Base-by-base conservation (phyloP, 306 rosid species). In the Pueraria montana region DNA sequence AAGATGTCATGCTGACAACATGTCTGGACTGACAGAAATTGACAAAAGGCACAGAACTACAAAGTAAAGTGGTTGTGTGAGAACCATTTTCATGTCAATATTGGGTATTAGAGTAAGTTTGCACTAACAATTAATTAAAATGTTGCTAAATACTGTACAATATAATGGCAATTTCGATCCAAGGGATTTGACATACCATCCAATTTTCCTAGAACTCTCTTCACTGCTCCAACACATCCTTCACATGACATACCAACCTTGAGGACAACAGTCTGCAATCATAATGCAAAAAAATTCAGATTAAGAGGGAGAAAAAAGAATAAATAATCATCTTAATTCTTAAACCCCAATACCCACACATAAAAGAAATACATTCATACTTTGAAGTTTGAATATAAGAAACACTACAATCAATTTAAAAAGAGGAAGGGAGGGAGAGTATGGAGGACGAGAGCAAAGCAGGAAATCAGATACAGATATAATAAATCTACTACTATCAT, bases 161-260 rank as follows among this genome's bases (percentile, higher is more conserved):
- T 56, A 74, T 43, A 74, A 80, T 56, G 67, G 27, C 1, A 32
- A 55, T 0, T 64, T 58, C 11, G 69, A 68, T 26, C n/a, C 52
- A 43, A 20, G 74, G 40, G 23, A 13, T 17, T 27, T 3, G 77
- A 80, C 74, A 24, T 88, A 96, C 99, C 99, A 80, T 96, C 98
- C 87, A 96, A 72, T 79, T 94, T 96, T 14, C 94, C 99, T 76
- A 96, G 86, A 85, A 96, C 99, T 85, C 98, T 91, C 81, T 90
- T 92, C 81, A 96, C 99, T 7, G 98, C 99, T 45, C 98, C 99
- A 87, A 85, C 94, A 74, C 98, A 96, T 70, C 98, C 98, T 90
- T 92, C 89, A 79, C 99, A 96, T 20, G 99, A 88, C 99, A 96
- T 96, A 34, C 89, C 97, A 88, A 96, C 99, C 91, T 92, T 96